Conservation (phyloP, 805 yeast species). For the Lipomyces sp. region DNA sequence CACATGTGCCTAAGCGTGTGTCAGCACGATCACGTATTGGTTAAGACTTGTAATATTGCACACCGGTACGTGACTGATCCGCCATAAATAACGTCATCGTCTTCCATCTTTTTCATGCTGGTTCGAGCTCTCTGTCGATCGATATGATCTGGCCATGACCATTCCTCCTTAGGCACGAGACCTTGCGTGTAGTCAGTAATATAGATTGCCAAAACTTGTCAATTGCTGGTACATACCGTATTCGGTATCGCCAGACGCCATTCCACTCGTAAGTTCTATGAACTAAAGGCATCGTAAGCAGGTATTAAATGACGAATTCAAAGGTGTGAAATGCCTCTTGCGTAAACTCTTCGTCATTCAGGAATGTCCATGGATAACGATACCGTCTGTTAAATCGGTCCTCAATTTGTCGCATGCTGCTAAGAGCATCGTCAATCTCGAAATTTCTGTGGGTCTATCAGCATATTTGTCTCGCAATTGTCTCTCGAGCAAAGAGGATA, state of each 20-base stretch:
- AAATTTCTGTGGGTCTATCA: slow-evolving; percentile 51
- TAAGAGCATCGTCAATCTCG: slow-evolving; percentile 62
- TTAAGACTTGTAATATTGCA: neutral
- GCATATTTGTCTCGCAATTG: neutral
- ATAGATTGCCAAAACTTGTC: neutral
- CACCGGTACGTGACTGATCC: slow-evolving; percentile 60
- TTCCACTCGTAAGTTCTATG: slow-evolving; percentile 63
- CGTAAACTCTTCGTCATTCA: slow-evolving; percentile 83
- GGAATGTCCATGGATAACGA: slow-evolving; percentile 93
- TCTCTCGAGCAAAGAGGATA: neutral
- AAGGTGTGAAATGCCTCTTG: slow-evolving; percentile 53
- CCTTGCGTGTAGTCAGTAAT: slow-evolving; percentile 7
- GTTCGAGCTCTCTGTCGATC: slow-evolving; percentile 69
- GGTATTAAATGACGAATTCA: neutral
- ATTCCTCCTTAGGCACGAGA: slow-evolving; percentile 76
- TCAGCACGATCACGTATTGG: slow-evolving; percentile 11
- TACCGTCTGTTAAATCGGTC: slow-evolving; percentile 83
- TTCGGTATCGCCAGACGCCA: slow-evolving; percentile 75
- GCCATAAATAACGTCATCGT: slow-evolving; percentile 63
- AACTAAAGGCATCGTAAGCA: slow-evolving; percentile 49
- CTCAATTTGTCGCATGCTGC: slow-evolving; percentile 67
- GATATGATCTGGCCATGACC: slow-evolving; percentile 87
- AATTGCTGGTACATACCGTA: slow-evolving; percentile 57
- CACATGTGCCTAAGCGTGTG: slow-evolving; percentile 80
- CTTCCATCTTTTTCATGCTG: slow-evolving; percentile 59